Conservation (phyloP, 768 basidiomycete genomes). For the Trametes punicea region DNA sequence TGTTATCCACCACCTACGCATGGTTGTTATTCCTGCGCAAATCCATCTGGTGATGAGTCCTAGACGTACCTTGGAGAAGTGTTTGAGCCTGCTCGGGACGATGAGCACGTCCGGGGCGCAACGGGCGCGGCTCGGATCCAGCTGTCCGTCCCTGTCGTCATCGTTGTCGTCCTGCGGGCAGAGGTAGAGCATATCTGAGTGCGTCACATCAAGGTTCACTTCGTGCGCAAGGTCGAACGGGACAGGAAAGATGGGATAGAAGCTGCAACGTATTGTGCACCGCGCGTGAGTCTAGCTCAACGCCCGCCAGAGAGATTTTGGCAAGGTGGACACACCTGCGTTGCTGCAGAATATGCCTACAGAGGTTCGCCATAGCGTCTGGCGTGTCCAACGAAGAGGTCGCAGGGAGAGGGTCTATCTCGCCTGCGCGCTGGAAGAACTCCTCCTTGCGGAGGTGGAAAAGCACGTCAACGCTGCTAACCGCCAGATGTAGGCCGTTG, state of each 20-base stretch:
- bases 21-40: background rate
- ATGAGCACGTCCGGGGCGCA: conserved; percentile 79
- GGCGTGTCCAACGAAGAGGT: conserved; percentile 37
- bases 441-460: conserved; percentile 90
- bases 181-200: conserved; percentile 50
- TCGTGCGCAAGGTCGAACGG: conserved; percentile 72
- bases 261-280: conserved; percentile 45
- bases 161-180: conserved; percentile 22
- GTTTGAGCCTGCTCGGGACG: conserved; percentile 83
- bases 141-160: conserved; percentile 33
- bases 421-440: conserved; percentile 62
- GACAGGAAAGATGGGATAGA: conserved; percentile 92
- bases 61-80: conserved; percentile 75
- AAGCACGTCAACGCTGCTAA: conserved; percentile 81
- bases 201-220: conserved; percentile 88
- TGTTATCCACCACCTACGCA: conserved; percentile 73
- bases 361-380: conserved; percentile 79
- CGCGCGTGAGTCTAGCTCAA: background rate
- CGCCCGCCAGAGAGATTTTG: background rate
- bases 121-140: conserved; percentile 3
- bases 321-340: conserved; percentile 54
- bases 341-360: conserved; percentile 82
- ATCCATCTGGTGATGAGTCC: background rate
- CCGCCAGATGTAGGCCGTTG: conserved; percentile 77
- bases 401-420: conserved; percentile 46